These are phyloP conservation scores for Mycena rosella DNA, from an alignment of 768 basidiomycete genomes.

Conservation along the genomic window DNA sequence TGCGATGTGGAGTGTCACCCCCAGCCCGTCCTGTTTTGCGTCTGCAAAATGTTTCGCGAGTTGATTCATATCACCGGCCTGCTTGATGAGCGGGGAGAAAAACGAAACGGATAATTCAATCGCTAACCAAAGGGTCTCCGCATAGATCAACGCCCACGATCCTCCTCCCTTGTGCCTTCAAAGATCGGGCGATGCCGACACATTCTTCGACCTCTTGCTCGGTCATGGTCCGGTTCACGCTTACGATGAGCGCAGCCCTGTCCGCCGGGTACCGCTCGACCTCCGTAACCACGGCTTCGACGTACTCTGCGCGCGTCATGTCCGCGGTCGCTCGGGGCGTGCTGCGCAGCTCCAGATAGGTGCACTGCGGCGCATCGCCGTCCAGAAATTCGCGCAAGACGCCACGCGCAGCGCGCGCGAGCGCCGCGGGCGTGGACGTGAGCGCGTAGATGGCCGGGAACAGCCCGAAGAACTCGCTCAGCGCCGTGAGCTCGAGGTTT, in stretches of 20 bases:
- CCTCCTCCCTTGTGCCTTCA: conserved; percentile 69
- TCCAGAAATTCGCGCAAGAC: conserved; percentile 76
- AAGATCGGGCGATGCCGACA: conserved; percentile 64
- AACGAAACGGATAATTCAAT: conserved; percentile 24
- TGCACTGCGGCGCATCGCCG: conserved; percentile 63
- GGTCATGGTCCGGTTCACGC: conserved; percentile 79
- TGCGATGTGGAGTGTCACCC: conserved; percentile 86
- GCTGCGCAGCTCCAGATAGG: conserved; percentile 86
- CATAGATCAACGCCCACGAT: conserved; percentile 87
- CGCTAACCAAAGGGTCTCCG: conserved; percentile 71
- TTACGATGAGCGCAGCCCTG: conserved; percentile 74
- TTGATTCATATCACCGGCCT: conserved; percentile 66
- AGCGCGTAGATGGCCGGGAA: conserved; percentile 78
- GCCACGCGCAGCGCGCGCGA: conserved; percentile 70
- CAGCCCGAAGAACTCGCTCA: conserved; percentile 51
- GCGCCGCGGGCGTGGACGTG: conserved; percentile 69
- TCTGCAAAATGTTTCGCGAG: conserved; percentile 65
- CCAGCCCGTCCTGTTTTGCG: conserved; percentile 71
- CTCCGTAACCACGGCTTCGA: conserved; percentile 74
- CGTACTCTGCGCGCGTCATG: conserved; percentile 73
- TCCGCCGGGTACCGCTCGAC: conserved; percentile 66
- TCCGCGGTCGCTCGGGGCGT: conserved; percentile 72
- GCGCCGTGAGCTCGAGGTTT: conserved; percentile 52
- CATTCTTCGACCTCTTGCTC: conserved; percentile 64
- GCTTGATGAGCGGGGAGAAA: conserved; percentile 1